A percentile compares a stretch with the other conserved stretches of the same genome.
phyloP scores from a whole-genome alignment of 208 protist species.

The Borovskyia barvae region DNA sequence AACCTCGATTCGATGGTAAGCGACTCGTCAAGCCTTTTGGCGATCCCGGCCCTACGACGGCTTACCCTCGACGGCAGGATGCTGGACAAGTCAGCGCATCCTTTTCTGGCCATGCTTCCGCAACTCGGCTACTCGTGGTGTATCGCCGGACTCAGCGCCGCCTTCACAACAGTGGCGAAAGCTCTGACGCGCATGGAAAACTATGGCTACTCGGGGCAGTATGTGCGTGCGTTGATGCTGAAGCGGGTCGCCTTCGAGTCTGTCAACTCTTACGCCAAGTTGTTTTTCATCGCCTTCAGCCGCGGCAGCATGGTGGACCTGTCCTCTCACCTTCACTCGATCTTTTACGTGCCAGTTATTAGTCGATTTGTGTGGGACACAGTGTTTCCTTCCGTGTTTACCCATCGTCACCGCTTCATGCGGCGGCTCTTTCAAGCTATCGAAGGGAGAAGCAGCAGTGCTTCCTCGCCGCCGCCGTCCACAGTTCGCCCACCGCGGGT shows the following conservation, averaged over 20 bases:
- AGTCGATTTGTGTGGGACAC: constrained; percentile 52
- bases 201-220: constrained; percentile 50
- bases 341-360: constrained; percentile 45
- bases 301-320: constrained; percentile 50
- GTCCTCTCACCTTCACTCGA: constrained; percentile 27
- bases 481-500: not conserved
- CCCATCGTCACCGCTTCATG: constrained; percentile 23
- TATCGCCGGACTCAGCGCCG: constrained; percentile 34
- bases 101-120: constrained; percentile 30
- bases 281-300: constrained; percentile 65
- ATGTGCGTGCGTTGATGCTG: constrained; percentile 52
- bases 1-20: constrained; percentile 52
- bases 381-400: constrained; percentile 54
- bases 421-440: constrained; percentile 10
- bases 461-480: not conserved
- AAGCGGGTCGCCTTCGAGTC: constrained; percentile 73
- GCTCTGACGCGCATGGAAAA: constrained; percentile 65
- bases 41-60: constrained; percentile 24
- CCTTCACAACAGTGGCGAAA: constrained; percentile 50
- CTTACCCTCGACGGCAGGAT: constrained; percentile 39
- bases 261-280: constrained; percentile 61
- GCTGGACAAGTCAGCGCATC: constrained; percentile 36
- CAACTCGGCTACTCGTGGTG: constrained; percentile 35
- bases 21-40: constrained; percentile 14
- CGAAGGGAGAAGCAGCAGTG: not conserved